Base-by-base conservation (phyloP, 2,329 filamentous ascomycete species). In the Arthroderma sp. region DNA sequence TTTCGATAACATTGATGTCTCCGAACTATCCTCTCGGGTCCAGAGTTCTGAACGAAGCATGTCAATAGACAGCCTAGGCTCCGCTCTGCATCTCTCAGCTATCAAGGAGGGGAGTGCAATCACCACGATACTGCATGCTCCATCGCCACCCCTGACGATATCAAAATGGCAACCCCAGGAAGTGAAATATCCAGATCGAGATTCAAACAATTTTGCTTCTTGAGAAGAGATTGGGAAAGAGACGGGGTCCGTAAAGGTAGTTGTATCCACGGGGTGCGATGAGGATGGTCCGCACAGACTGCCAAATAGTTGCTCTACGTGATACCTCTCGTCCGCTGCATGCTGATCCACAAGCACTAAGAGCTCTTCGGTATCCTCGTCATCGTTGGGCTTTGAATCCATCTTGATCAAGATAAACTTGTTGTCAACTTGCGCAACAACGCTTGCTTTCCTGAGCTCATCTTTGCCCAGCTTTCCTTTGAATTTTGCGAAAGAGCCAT, bases 261-360 rank as follows among this genome's bases (percentile, higher is more conserved):
- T 52, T 58, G 60, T 49, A 51, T 59, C 29, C 1, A 59, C 51
- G 40, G 10, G 47, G 34, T 9, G 33, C 9, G 39, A 42, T 31
- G 30, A 5, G 47, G 56, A 46, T 49, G 55, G 58, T 4, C 49
- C 49, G 52, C 71, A 78, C 30, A 83, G 63, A 2, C 77, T 70
- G 27, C 57, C 49, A 58, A 93, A 78, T 1, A 98, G 69, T 0
- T 62, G 59, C 58, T 98, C 91, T 1, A 96, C 74, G 1, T 80
- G 79, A 50, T 83, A 79, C 38, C 91, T 75, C 65, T 98, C 91
- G 58, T 95, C 89, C 3, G 88, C 91, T 1, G 91, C 91, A 58
- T 98, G 91, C 57, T 98, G 91, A 56, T 98, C 91, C 4, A 95
- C 73, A 34, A 95, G 69, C 0, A 94, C 72, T 4, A 96, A 65